A percentile compares a stretch with the other conserved stretches of the same genome.
These are phyloP conservation scores for Excoecaria cochinchinensis DNA, from an alignment of 345 rosid species.

Conservation along the genomic window DNA sequence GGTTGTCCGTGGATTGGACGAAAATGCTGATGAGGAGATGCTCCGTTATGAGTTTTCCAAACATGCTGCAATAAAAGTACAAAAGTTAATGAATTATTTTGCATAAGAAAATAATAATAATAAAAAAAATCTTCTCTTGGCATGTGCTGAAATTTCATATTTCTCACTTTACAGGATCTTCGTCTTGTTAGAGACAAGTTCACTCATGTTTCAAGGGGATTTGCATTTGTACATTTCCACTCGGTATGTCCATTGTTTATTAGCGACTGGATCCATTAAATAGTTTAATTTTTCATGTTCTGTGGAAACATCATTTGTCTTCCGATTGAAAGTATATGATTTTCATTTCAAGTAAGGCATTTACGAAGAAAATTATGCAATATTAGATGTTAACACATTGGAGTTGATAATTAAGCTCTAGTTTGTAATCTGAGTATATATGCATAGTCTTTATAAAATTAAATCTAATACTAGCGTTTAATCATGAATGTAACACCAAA, in stretches of 20 bases:
- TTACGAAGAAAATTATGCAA: background rate
- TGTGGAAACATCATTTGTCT: background rate
- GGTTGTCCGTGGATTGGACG: slow-evolving; percentile 97
- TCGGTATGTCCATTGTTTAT: slow-evolving; percentile 54
- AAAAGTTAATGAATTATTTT: background rate
- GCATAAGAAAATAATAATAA: too few relatives aligned
- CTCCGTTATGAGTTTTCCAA: slow-evolving; percentile 97
- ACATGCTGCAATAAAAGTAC: slow-evolving; percentile 94
- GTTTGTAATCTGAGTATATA: background rate
- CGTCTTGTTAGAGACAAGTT: slow-evolving; percentile 98
- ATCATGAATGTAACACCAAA: background rate
- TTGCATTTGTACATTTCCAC: slow-evolving; percentile 90
- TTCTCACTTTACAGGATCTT: slow-evolving; percentile 70
- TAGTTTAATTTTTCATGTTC: background rate
- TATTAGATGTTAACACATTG: background rate
- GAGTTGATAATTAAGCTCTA: background rate
- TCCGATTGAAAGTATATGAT: background rate
- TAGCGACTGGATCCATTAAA: background rate
- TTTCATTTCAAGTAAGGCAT: background rate
- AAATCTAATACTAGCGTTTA: background rate
- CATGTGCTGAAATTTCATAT: background rate
- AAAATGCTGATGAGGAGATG: slow-evolving; percentile 98
- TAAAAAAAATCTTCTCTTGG: background rate
- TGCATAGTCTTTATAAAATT: too few relatives aligned
- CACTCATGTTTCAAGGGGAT: slow-evolving; percentile 98